phyloP scores from a whole-genome alignment of 2,329 filamentous ascomycete genomes.

The Blastomyces parvus region DNA sequence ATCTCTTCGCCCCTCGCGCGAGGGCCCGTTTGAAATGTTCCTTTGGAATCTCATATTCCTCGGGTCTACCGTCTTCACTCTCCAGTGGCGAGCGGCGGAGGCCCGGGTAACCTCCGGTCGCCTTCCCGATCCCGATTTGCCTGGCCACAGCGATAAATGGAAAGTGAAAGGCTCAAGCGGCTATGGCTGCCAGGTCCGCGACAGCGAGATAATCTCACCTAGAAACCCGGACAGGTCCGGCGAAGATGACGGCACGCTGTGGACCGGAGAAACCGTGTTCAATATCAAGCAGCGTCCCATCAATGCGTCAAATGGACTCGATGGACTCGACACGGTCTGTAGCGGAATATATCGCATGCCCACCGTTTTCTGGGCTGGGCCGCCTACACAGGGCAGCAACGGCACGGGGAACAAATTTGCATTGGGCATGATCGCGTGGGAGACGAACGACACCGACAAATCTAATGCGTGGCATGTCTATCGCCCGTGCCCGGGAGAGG shows the following conservation, averaged over 20 bases:
- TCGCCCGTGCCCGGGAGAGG: neutral
- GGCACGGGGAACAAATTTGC: neutral
- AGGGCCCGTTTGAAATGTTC: neutral
- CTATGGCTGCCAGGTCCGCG: neutral
- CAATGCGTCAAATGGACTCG: neutral
- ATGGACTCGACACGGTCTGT: neutral
- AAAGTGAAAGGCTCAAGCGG: neutral
- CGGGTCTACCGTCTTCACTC: neutral
- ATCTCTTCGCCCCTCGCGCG: neutral
- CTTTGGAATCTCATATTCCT: neutral
- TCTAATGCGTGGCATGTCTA: neutral
- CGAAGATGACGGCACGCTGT: neutral
- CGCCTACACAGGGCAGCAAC: neutral
- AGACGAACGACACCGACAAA: neutral
- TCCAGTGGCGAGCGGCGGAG: neutral
- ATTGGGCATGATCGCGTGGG: neutral
- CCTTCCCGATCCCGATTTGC: neutral
- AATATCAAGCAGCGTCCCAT: neutral
- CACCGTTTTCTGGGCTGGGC: neutral
- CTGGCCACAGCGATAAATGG: neutral
- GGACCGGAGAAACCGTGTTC: neutral
- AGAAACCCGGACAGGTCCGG: neutral
- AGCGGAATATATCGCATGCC: neutral
- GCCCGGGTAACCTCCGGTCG: neutral
- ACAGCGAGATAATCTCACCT: neutral